Evolutionary conservation across 768 basidiomycete genomes (phyloP).

Genomic region (Pilatotrama ljubarskyi): DNA sequence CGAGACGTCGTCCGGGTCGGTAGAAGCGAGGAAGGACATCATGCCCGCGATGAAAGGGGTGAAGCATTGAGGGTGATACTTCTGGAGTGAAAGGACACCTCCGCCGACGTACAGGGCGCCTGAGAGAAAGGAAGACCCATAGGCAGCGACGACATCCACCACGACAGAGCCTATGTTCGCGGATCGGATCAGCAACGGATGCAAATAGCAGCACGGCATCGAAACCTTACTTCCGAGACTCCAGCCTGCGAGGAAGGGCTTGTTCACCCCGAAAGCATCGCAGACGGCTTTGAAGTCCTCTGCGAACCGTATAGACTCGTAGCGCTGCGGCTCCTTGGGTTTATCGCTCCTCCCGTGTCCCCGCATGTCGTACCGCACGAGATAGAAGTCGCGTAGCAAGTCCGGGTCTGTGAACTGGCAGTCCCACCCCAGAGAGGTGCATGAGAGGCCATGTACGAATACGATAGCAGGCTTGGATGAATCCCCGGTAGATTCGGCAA

Average conservation of each 20-base stretch:
- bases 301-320: conserved; percentile 23
- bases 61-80: neutral
- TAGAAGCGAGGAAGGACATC: neutral
- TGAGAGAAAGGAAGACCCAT: conserved; percentile 16
- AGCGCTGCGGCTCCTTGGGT: conserved; percentile 22
- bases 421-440: conserved; percentile 37
- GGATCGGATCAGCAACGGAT: too few species aligned
- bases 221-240: conserved; percentile 25
- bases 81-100: conserved; percentile 14
- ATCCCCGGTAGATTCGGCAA: conserved; percentile 39
- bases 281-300: conserved; percentile 32
- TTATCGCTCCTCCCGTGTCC: conserved; percentile 31
- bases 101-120: conserved; percentile 27
- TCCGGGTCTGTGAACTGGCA: conserved; percentile 35
- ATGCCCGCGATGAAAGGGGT: neutral
- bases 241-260: conserved; percentile 27
- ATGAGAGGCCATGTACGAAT: conserved; percentile 43
- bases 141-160: conserved; percentile 19
- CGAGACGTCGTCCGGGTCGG: conserved; percentile 13
- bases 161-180: neutral
- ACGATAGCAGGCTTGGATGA: conserved; percentile 38
- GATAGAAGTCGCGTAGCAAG: conserved; percentile 29
- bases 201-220: too few species aligned
- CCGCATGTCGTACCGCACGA: conserved; percentile 34
- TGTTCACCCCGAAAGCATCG: conserved; percentile 19